phyloP scores from a whole-genome alignment of 345 rosid genomes.

The Euphorbia lathyris region DNA sequence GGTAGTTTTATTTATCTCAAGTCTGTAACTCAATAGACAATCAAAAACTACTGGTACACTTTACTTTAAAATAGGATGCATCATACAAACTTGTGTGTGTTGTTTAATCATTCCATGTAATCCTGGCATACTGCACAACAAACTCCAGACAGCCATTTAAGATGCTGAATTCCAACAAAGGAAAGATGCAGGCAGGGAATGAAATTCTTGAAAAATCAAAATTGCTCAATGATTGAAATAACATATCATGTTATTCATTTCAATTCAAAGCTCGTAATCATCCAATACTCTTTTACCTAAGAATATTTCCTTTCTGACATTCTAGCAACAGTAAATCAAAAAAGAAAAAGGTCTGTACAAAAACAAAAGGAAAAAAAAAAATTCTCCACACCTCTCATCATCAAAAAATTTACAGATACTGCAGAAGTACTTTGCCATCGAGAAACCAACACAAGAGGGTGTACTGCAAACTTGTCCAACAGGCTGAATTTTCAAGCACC shows the following conservation, averaged over 20 bases:
- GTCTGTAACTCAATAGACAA: neutral
- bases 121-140: conserved; percentile 1
- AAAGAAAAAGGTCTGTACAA: neutral
- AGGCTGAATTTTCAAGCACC: conserved; percentile 64
- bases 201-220: neutral
- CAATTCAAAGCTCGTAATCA: neutral
- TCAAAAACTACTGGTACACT: neutral
- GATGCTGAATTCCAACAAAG: neutral
- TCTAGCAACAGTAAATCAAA: conserved; percentile 2
- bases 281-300: neutral
- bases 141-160: conserved; percentile 3
- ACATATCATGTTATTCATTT: neutral
- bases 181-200: neutral
- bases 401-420: conserved; percentile 59
- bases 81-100: neutral
- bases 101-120: neutral
- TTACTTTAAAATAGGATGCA: neutral
- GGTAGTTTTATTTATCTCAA: neutral
- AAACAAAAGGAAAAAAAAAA: neutral
- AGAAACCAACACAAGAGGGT: conserved; percentile 51
- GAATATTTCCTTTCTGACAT: neutral
- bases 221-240: neutral
- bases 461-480: conserved; percentile 58
- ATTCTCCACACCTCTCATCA: conserved; percentile 45
- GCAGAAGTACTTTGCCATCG: conserved; percentile 79